Evolutionary conservation across 306 rosid species (phyloP), one percentile per base, ranked within the genome.

Genomic region (Crotalaria pallida): DNA sequence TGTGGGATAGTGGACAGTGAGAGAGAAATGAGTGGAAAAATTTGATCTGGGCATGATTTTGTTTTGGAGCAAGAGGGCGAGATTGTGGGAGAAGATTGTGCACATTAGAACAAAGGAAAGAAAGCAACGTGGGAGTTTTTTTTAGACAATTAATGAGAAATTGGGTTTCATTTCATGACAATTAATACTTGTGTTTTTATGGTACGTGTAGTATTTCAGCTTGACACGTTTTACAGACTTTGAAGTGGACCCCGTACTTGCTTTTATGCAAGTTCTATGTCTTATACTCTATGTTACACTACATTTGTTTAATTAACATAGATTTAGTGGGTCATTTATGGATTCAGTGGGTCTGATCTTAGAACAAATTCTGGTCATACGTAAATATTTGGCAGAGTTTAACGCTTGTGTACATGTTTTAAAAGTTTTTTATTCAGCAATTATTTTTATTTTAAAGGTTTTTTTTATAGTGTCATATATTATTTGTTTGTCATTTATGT

Each of bases 71-170:
- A 19, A 12, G 51, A 19, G n/a, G 16, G 78, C 92, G 83, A 68
- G 75, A 87, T 85, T 84, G 73, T 61, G 53, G 96, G 93, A 79
- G 88, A 76, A 72, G 85, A 88, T 81, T 73, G 69, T 45, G 82
- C 62, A 67, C 72, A 74, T 29, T 5, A 71, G 49, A 31, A 58
- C 80, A 75, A 59, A 29, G 26, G 65, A 40, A 50, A 52, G 76
- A 78, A 77, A 77, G 15, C 72, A 61, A 74, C 81, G 58, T 29
- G 33, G 0, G 71, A 29, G 26, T 57, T 13, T 13, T 53, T 16
- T n/a, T 55, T 17, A 60, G n/a, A 27, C 29, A 21, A 16, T 0
- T 36, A 62, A 49, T 24, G 52, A 22, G 19, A 18, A 18, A 19
- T 15, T 41, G 49, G 45, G 24, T 44, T 64, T 68, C 18, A 57